Base-by-base conservation (phyloP, 148 eudicot genomes). In the Vaccinium darrowii region DNA sequence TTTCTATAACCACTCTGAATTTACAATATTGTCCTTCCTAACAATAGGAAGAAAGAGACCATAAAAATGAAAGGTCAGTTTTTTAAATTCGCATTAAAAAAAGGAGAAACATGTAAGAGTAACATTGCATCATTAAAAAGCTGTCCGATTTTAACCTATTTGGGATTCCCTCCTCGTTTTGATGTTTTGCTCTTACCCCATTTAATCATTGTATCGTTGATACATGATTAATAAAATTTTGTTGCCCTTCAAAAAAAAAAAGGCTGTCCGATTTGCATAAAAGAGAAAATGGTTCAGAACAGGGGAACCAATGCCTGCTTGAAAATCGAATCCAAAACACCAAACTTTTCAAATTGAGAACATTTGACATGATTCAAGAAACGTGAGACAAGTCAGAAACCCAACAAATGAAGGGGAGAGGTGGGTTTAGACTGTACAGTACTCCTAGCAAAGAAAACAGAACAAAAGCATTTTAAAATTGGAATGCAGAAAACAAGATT, bases 111-210 rank as follows among this genome's bases (percentile, higher is more conserved):
- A 16, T 75, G 21, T 39, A 18, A 43, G 43, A 7, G 3, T 43
- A 75, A 43, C 30, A 81, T 81, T 11, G 83, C 18, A 54, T 63
- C 74, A 62, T n/a, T 43, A 15, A 60, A 81, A 81, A 81, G 75
- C 73, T 27, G 60, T 9, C 18, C 39, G 39, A 36, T 36, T 36
- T 36, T 2, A 36, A 36, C 39, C 39, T 36, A 36, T 3, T 36
- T 36, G 39, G 39, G 39, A 2, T 36, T 36, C 3, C 39, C 39
- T 36, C 0, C 39, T 36, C 39, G 0, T 36, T 36, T 36, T 36
- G 39, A 36, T 36, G 39, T 36, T 36, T 36, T 36, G 3, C 39
- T 36, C 39, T 36, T 36, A 3, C 39, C 39, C 39, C 39, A 0
- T 36, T 3, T 36, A 36, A 36, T 36, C 39, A 36, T 36, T 36